Base-by-base conservation (phyloP, 164 flowering plant genomes). In the Magnolia changhungtana region DNA sequence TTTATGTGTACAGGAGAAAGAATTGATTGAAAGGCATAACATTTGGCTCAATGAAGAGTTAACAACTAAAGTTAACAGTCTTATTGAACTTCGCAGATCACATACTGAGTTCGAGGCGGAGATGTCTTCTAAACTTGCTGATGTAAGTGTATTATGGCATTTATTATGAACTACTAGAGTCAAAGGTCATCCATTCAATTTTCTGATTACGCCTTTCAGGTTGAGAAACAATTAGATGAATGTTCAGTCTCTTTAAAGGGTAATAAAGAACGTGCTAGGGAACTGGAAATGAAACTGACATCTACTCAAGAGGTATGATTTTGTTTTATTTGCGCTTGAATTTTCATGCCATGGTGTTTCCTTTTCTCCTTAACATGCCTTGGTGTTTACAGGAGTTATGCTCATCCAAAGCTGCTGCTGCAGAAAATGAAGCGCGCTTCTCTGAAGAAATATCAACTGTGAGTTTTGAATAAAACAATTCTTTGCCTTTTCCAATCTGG, bases 11-110 rank as follows among this genome's bases (percentile, higher is more conserved):
- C 89, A 96, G 98, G 99, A 92, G 84, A 96, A 96, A 75, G 99
- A 96, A 77, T 91, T 96, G 71, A 73, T 93, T 75, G 92, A 93
- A 87, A 89, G 89, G 84, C 99, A 94, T 80, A 96, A 92, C 79
- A 75, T 50, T 5, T 96, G 97, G 98, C 96, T 96, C 61, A 91
- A 96, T 85, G 97, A 93, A 20, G 99, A 96, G 82, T 75, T 94
- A 77, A 88, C 89, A 6, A 79, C 86, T 19, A 96, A 92, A 86
- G 87, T 84, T 45, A 78, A 88, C 58, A 82, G 78, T 79, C 82
- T 87, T 45, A 76, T 79, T 73, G 89, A 90, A 77, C 79, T 88
- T 78, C 90, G 97, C 14, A 88, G 83, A 81, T 72, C 72, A 63
- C 84, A 87, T 82, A 74, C 84, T 80, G 95, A 92, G 70, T 76